Evolutionary conservation across 164 flowering plant species (phyloP).

Genomic region (Platanus orientalis): DNA sequence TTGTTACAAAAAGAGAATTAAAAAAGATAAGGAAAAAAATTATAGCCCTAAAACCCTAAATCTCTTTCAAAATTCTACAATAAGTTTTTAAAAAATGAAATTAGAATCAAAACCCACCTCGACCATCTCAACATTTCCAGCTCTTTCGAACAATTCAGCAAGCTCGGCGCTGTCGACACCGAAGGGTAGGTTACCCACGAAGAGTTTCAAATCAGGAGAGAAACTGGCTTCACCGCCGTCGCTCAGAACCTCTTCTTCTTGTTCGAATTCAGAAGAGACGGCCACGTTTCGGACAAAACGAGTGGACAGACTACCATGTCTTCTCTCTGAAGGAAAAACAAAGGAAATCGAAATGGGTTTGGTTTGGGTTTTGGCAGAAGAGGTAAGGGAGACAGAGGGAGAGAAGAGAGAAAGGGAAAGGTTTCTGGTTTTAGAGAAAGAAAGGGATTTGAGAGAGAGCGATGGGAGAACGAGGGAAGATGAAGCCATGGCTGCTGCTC

Average conservation of each 20-base stretch:
- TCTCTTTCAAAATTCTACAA: not conserved
- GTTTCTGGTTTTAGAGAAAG: conserved; percentile 16
- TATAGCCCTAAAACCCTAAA: not conserved
- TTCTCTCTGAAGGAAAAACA: conserved; percentile 11
- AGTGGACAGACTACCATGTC: conserved; percentile 17
- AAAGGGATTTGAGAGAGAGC: conserved; percentile 40
- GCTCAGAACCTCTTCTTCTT: conserved; percentile 39
- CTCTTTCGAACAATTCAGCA: conserved; percentile 58
- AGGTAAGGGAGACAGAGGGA: conserved; percentile 3
- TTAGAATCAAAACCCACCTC: conserved; percentile 46
- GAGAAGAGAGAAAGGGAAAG: conserved; percentile 11
- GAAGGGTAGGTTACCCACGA: conserved; percentile 78
- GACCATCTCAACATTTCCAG: conserved; percentile 89
- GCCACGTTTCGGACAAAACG: conserved; percentile 46
- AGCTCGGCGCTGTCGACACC: conserved; percentile 64
- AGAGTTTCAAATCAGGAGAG: conserved; percentile 60
- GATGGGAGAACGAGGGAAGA: conserved; percentile 43
- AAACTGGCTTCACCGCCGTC: conserved; percentile 25
- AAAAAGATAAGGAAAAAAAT: not conserved
- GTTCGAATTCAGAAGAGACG: conserved; percentile 24
- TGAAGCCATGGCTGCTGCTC: conserved; percentile 20
- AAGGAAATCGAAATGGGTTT: conserved; percentile 25
- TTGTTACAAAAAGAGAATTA: not conserved
- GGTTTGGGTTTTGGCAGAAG: conserved; percentile 6
- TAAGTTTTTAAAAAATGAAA: not conserved